These are phyloP conservation scores for Talaromyces sp. DNA, from an alignment of 2,329 filamentous ascomycete genomes.

Conservation along the genomic window DNA sequence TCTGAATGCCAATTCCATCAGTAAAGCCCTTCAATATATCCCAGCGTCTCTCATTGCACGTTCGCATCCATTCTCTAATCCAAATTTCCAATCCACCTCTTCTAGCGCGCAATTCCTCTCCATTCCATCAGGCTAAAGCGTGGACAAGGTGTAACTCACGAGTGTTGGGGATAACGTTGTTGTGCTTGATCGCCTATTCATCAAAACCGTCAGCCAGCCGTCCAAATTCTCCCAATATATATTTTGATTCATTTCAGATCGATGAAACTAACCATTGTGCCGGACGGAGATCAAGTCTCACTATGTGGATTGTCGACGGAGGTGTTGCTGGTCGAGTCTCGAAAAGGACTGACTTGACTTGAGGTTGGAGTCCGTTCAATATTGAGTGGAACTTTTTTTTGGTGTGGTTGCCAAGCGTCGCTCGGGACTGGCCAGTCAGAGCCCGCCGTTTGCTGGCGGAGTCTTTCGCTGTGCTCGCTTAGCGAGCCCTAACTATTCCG, in stretches of 20 bases:
- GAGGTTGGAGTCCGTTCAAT: conserved; percentile 26
- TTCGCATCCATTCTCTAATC: conserved; percentile 17
- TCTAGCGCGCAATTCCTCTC: background rate
- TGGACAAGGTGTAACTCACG: conserved; percentile 58
- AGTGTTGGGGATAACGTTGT: conserved; percentile 97
- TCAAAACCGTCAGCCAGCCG: conserved; percentile 6
- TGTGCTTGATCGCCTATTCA: conserved; percentile 94
- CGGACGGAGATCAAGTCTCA: conserved; percentile 54
- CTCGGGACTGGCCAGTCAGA: conserved; percentile 23
- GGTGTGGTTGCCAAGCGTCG: conserved; percentile 41
- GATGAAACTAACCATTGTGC: conserved; percentile 50
- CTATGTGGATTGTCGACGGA: conserved; percentile 42
- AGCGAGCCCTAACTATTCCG: conserved; percentile 40
- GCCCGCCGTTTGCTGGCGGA: conserved; percentile 8
- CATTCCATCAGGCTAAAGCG: background rate
- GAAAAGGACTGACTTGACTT: conserved; percentile 27
- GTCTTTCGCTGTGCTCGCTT: conserved; percentile 35
- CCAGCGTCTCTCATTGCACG: conserved; percentile 13
- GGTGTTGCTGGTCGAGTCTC: conserved; percentile 50
- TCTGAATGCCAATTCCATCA: conserved; percentile 55
- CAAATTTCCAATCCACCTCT: background rate
- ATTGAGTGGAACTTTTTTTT: conserved; percentile 41
- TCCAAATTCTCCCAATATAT: background rate
- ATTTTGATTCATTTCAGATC: background rate
- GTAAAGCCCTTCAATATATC: conserved; percentile 24